Base-by-base conservation (phyloP, 805 yeast species). In the Lipomyces yamadae region DNA sequence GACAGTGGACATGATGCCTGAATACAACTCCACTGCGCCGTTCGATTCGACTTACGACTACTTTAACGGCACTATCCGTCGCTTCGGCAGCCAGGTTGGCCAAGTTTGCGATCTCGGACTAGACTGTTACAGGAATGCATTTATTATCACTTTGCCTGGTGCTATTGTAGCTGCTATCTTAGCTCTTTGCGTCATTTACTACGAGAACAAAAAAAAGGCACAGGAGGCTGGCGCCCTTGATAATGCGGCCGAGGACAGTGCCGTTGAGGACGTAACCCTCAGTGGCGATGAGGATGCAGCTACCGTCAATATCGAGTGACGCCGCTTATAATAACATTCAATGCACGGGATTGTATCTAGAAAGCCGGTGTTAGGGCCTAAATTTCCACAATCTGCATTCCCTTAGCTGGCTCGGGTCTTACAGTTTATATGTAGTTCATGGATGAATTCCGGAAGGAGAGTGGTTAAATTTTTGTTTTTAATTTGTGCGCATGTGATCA, bases 51-150 rank as follows among this genome's bases (percentile, higher is more conserved):
- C 61, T 8, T 64, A 32, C 42, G 67, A 64, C 34, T 50, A 52
- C 52, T 55, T 56, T 33, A 63, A 63, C 52, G 48, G 48, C 48
- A 67, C 66, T 54, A 52, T 65, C 45, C 68, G 69, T 3, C 60
- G 64, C 32, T 65, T 67, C 32, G 70, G 70, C 18, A 57, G 62
- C 55, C 70, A 67, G 56, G 63, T 59, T 34, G 70, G 70, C 37
- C 65, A 68, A 60, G 70, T 68, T 18, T 68, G 71, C 56, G 66
- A 61, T 24, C 55, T 58, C 39, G 71, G 71, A 24, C 58, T 45
- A 24, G 64, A 63, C 56, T 68, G 71, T 60, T 68, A 68, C 61
- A 67, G 70, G 32, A 56, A 60, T 50, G 71, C 71, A n/a, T 68
- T 68, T 54, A 58, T 58, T 52, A 65, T 68, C 62, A 68, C 71